phyloP scores from a whole-genome alignment of 1,139 yeast genomes.

The Suhomyces wounanorum region DNA sequence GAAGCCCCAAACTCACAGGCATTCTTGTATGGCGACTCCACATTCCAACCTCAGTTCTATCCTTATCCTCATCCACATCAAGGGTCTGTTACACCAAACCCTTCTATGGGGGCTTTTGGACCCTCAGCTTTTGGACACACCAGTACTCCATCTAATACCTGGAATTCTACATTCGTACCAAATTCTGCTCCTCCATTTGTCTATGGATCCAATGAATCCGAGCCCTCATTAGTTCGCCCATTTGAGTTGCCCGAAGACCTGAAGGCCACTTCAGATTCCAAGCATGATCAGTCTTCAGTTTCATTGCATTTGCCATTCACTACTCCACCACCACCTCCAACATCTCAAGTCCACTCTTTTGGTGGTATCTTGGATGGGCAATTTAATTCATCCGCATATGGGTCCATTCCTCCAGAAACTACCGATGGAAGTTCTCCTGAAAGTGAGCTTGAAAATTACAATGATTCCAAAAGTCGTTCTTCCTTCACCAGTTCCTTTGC shows the following conservation, averaged over 20 bases:
- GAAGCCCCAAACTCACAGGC: slow-evolving; percentile 1
- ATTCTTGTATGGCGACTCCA: slow-evolving; percentile 13
- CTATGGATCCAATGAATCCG: slow-evolving; percentile 19
- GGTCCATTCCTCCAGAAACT: slow-evolving; percentile 5
- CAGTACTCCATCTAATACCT: slow-evolving; percentile 29
- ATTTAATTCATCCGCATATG: slow-evolving; percentile 12
- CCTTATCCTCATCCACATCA: slow-evolving; percentile 23
- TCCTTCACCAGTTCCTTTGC: slow-evolving; percentile 8
- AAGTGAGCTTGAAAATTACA: slow-evolving; percentile 6
- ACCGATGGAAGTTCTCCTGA: slow-evolving; percentile 8
- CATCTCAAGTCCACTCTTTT: slow-evolving; percentile 17
- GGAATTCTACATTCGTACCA: slow-evolving; percentile 35
- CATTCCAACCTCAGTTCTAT: slow-evolving; percentile 20
- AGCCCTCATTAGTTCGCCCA: slow-evolving; percentile 29
- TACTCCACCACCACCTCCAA: slow-evolving; percentile 30
- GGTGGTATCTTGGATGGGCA: slow-evolving; percentile 29
- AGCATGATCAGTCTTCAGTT: background rate
- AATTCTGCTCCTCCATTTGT: slow-evolving; percentile 42
- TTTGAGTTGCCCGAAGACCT: slow-evolving; percentile 33
- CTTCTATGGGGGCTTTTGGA: slow-evolving; percentile 23
- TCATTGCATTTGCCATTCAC: slow-evolving; percentile 27
- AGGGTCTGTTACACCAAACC: slow-evolving; percentile 39
- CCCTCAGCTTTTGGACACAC: slow-evolving; percentile 21
- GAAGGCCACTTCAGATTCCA: slow-evolving; percentile 1
- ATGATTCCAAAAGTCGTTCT: slow-evolving; percentile 3